Percentiles rank a stretch among this genome's conserved stretches.
Evolutionary conservation across 345 rosid genomes (phyloP).

Genomic region (Brassica juncea): DNA sequence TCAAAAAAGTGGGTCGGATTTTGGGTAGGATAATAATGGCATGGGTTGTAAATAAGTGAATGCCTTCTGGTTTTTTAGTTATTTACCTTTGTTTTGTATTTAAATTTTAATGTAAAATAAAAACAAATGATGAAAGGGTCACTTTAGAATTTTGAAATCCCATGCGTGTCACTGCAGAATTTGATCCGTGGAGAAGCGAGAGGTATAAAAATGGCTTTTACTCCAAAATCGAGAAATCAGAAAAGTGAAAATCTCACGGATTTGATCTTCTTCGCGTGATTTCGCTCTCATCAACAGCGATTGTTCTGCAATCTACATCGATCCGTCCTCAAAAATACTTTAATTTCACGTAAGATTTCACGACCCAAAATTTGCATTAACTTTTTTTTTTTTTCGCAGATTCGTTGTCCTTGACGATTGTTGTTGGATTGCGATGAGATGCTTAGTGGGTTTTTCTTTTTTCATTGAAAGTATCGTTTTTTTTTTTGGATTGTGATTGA

Average conservation of each 20-base stretch:
- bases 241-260: slow-evolving; percentile 11
- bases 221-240: slow-evolving; percentile 17
- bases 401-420: neutral
- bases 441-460: neutral
- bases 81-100: too few relatives aligned
- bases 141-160: too few relatives aligned
- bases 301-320: slow-evolving; percentile 17
- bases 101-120: too few relatives aligned
- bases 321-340: neutral
- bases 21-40: too few relatives aligned
- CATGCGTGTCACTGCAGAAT: too few relatives aligned
- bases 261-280: slow-evolving; percentile 23
- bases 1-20: too few relatives aligned
- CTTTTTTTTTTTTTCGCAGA: neutral
- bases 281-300: slow-evolving; percentile 29
- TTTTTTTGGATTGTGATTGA: slow-evolving; percentile 18
- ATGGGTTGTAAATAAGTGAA: too few relatives aligned
- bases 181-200: slow-evolving; percentile 43
- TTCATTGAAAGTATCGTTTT: slow-evolving; percentile 2
- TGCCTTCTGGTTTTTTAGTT: too few relatives aligned
- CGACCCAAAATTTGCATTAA: neutral
- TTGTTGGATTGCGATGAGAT: neutral
- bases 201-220: neutral
- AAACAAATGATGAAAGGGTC: too few relatives aligned
- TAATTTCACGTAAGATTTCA: slow-evolving; percentile 1